Conservation (phyloP, 2,329 filamentous ascomycete species). For the Xylaria sp. region DNA sequence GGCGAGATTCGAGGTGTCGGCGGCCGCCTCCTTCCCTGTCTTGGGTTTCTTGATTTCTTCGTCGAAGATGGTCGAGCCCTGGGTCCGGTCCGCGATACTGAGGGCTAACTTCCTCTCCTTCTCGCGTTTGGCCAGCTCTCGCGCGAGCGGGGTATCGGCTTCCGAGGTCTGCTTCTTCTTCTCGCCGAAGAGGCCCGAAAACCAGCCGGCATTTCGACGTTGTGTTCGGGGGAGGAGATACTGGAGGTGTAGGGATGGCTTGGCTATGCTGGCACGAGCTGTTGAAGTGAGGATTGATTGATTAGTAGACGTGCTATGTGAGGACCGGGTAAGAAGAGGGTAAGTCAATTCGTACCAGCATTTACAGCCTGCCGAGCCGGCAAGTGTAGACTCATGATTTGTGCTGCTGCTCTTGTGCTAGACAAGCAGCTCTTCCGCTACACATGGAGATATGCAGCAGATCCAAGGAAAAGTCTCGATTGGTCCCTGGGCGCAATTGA, state of each 20-base stretch:
- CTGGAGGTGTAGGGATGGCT: conserved; percentile 34
- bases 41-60: conserved; percentile 51
- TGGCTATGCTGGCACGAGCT: conserved; percentile 32
- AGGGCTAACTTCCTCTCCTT: conserved; percentile 47
- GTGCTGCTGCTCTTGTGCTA: conserved; percentile 18
- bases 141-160: conserved; percentile 20
- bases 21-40: background rate
- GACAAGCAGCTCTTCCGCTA: conserved; percentile 13
- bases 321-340: conserved; percentile 20
- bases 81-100: conserved; percentile 51
- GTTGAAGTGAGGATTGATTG: conserved; percentile 6
- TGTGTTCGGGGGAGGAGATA: conserved; percentile 43
- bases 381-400: conserved; percentile 68
- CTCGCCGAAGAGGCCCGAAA: conserved; percentile 40
- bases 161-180: too few relatives aligned
- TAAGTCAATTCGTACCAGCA: conserved; percentile 56
- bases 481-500: background rate
- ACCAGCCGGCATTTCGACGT: conserved; percentile 48
- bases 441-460: background rate
- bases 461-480: conserved; percentile 20
- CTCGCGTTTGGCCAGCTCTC: conserved; percentile 19
- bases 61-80: conserved; percentile 67
- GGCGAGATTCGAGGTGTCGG: conserved; percentile 25
- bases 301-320: conserved; percentile 10
- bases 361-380: conserved; percentile 66